These are phyloP conservation scores for Eucalyptus curtisii DNA, from an alignment of 345 rosid genomes.

Conservation along the genomic window DNA sequence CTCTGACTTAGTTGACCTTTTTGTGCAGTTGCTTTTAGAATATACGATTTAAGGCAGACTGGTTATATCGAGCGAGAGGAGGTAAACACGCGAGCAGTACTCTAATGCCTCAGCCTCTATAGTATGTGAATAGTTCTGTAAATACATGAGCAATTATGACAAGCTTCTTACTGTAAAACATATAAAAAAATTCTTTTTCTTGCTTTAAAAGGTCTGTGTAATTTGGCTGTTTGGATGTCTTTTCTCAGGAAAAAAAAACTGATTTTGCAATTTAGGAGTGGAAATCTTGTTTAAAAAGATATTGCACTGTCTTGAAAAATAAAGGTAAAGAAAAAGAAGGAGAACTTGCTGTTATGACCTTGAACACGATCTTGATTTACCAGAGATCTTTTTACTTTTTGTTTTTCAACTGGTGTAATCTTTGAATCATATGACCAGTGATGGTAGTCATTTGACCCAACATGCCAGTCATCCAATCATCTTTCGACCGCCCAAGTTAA, in stretches of 20 bases:
- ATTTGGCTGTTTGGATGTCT: background rate
- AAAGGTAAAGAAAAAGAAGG: background rate
- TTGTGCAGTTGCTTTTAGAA: constrained; percentile 10
- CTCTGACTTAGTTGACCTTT: background rate
- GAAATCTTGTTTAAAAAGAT: background rate
- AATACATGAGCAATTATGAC: background rate
- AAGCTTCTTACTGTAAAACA: background rate
- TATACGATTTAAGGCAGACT: constrained; percentile 21
- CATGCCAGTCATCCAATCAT: background rate
- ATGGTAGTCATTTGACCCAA: background rate
- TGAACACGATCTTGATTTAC: background rate
- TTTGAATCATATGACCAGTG: background rate
- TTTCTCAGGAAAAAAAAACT: background rate
- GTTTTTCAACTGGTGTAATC: background rate
- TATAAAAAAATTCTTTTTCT: background rate
- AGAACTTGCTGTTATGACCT: background rate
- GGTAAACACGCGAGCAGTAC: background rate
- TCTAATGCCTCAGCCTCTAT: background rate
- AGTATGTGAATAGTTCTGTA: background rate
- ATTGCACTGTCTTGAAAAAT: background rate
- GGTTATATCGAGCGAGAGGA: constrained; percentile 24
- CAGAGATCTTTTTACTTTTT: background rate
- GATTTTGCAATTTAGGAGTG: background rate
- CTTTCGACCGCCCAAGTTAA: background rate
- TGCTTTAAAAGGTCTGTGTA: background rate